Base-by-base conservation (phyloP, 2,329 filamentous ascomycete species). In the Chalara sp. region DNA sequence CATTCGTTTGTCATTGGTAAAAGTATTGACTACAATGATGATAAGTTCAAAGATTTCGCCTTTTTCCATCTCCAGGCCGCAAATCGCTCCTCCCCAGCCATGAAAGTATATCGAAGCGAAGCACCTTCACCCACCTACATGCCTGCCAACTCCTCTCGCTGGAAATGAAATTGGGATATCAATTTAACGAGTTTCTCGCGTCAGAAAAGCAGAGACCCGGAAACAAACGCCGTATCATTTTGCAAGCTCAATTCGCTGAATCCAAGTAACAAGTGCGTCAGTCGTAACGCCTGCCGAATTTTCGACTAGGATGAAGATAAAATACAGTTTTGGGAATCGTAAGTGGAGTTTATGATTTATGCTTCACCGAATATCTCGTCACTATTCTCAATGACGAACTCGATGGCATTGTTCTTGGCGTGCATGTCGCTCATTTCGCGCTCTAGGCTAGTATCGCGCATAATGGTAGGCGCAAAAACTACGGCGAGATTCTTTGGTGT, bases 371-470 rank as follows among this genome's bases (percentile, higher is more conserved):
- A 97, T 54, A 96, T 87, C 59, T 78, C 80, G 62, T 89, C 80
- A 66, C 87, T 90, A 68, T 96, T 87, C 67, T 97, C 92, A 58
- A 97, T 86, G 64, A 99, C 76, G 62, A 93, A 95, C 71, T 96
- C 91, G 58, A 97, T 85, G 5, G 89, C 89, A 57, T 86, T 78
- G 61, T 96, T 95, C 78, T 97, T 96, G 60, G 85, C 80, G 66
- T 93, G 87, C 76, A 96, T 95, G 66, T 99, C 93, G 32, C 85
- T 92, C 83, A 99, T 95, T 68, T 99, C 93, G 54, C 90, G 84
- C 67, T 95, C 89, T 54, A 97, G 80, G 63, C 86, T 92, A 65
- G 84, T 78, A 51, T 95, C 90, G 60, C 92, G 82, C 89, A 99
- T 95, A 61, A 99, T 95, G 1, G 93, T 99, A 6, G 93, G 93